Evolutionary conservation across 1,139 yeast species (phyloP).

Genomic region (Geotrichum cucujoidarum): DNA sequence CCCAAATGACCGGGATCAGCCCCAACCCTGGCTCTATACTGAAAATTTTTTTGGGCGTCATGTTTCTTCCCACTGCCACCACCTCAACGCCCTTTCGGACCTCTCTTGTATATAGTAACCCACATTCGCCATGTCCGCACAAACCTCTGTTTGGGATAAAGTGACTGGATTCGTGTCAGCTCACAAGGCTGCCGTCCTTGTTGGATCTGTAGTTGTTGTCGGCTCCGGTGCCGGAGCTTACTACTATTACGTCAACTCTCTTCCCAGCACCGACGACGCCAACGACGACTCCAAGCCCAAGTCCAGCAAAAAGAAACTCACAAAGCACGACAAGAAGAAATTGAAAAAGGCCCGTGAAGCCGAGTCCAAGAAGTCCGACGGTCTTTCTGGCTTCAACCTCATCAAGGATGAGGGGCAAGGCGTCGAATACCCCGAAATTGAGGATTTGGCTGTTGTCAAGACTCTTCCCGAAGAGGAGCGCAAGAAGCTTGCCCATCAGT

Average conservation of each 20-base stretch:
- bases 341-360: slow-evolving; percentile 22
- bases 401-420: slow-evolving; percentile 27
- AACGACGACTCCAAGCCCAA: slow-evolving; percentile 19
- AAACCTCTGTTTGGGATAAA: slow-evolving; percentile 18
- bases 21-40: neutral
- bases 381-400: slow-evolving; percentile 26
- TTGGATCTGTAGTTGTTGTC: slow-evolving; percentile 33
- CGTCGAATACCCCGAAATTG: slow-evolving; percentile 34
- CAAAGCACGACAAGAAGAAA: slow-evolving; percentile 29
- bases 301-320: slow-evolving; percentile 30
- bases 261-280: slow-evolving; percentile 10
- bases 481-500: slow-evolving; percentile 65
- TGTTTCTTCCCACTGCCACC: slow-evolving; percentile 1
- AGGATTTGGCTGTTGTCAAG: slow-evolving; percentile 41
- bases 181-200: slow-evolving; percentile 33
- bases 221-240: slow-evolving; percentile 35
- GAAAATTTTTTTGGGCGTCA: slow-evolving; percentile 4
- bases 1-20: too few relatives aligned
- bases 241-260: slow-evolving; percentile 25
- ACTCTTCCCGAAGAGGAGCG: slow-evolving; percentile 50
- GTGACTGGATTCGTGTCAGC: slow-evolving; percentile 25
- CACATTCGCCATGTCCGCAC: slow-evolving; percentile 12
- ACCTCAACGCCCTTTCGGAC: neutral
- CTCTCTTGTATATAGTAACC: neutral
- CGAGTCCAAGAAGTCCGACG: slow-evolving; percentile 3